Conservation (phyloP, 2,329 filamentous ascomycete genomes). For the Paecilomyces niveus region DNA sequence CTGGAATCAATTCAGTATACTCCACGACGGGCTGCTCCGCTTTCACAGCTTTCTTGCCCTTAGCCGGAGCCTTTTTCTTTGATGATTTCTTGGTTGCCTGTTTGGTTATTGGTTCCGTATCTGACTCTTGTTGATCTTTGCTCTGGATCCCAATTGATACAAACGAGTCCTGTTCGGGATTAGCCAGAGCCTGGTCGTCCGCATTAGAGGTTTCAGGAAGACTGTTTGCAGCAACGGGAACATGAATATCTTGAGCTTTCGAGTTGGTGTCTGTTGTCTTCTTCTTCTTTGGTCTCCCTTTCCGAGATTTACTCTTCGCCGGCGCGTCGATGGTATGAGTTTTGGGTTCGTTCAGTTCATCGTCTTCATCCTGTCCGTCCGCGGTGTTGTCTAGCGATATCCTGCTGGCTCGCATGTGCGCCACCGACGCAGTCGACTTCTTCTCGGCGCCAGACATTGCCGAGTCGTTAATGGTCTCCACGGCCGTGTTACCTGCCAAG, state of each 20-base stretch:
- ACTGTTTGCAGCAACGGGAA: conserved; percentile 1
- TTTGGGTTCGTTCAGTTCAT: conserved; percentile 5
- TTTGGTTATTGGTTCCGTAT: conserved; percentile 14
- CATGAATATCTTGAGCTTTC: conserved; percentile 11
- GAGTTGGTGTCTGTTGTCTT: conserved; percentile 16
- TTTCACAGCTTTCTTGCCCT: conserved; percentile 26
- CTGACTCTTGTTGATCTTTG: conserved; percentile 23
- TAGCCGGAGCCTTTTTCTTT: conserved; percentile 20
- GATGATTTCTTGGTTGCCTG: conserved; percentile 16
- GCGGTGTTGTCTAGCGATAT: conserved; percentile 7
- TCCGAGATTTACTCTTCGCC: conserved; percentile 11
- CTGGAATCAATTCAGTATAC: neutral
- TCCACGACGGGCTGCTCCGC: conserved; percentile 2
- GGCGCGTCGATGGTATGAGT: conserved; percentile 7
- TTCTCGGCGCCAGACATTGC: conserved; percentile 24
- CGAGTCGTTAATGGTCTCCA: conserved; percentile 4
- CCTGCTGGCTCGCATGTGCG: conserved; percentile 1
- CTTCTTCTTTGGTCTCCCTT: conserved; percentile 16
- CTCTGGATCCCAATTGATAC: conserved; percentile 22
- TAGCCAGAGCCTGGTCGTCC: conserved; percentile 2
- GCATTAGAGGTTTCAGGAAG: neutral
- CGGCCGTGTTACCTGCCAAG: neutral
- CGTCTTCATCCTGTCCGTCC: conserved; percentile 6
- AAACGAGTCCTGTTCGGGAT: conserved; percentile 19
- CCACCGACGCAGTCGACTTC: conserved; percentile 16